Conservation (phyloP, 257 asterid genomes). For the Lycium ferocissimum region DNA sequence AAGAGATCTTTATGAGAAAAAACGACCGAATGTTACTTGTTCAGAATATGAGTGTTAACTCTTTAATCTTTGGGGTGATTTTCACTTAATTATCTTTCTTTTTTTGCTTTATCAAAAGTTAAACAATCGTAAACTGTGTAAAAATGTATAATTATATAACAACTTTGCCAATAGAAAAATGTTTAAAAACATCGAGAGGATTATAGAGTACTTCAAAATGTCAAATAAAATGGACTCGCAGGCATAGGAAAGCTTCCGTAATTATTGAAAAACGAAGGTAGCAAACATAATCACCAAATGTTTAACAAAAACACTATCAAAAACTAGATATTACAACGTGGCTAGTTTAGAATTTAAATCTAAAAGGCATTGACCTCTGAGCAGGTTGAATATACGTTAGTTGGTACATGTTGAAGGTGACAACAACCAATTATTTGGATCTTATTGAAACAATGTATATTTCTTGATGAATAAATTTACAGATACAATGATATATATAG, state of each 20-base stretch:
- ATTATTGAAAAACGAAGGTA: background rate
- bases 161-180: background rate
- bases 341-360: background rate
- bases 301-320: background rate
- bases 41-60: background rate
- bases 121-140: background rate
- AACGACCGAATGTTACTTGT: background rate
- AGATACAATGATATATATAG: too few relatives aligned
- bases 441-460: too few relatives aligned
- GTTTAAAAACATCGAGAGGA: background rate
- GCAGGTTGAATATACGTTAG: background rate
- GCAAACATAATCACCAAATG: conserved; percentile 6
- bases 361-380: background rate
- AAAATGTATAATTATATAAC: too few relatives aligned
- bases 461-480: too few relatives aligned
- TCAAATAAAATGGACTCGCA: background rate
- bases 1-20: too few relatives aligned
- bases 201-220: background rate
- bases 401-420: background rate
- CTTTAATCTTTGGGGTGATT: background rate
- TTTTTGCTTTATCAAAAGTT: too few relatives aligned
- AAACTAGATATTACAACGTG: background rate
- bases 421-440: background rate
- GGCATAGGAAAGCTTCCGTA: background rate
- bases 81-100: background rate